Evolutionary conservation across 208 protist species (phyloP).

Genomic region (Leishmania tarentolae): DNA sequence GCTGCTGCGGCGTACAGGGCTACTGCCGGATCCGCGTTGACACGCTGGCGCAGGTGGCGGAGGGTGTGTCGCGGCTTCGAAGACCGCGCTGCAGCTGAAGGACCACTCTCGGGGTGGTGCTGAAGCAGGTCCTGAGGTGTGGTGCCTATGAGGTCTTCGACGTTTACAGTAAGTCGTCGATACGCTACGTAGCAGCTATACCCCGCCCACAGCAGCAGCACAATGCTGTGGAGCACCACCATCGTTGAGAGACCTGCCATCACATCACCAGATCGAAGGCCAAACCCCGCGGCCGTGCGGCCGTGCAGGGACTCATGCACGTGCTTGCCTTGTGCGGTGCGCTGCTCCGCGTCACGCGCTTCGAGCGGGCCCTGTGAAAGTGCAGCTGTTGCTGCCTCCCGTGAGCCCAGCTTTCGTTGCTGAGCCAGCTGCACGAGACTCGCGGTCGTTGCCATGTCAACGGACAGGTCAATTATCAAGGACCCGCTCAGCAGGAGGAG

Average conservation of each 20-base stretch:
- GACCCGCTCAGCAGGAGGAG: conserved; percentile 46
- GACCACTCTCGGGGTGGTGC: neutral
- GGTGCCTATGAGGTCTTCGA: conserved; percentile 20
- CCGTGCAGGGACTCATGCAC: conserved; percentile 13
- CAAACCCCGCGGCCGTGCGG: neutral
- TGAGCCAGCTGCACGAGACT: neutral
- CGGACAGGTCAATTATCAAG: conserved; percentile 34
- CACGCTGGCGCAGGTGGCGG: conserved; percentile 4
- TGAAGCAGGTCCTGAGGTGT: conserved; percentile 15
- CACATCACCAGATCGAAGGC: neutral
- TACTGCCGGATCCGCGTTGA: conserved; percentile 7
- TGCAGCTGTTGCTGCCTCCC: neutral
- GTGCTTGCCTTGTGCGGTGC: conserved; percentile 15
- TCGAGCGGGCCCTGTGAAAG: conserved; percentile 15
- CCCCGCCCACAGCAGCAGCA: conserved; percentile 27
- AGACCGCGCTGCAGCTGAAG: neutral
- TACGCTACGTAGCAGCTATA: conserved; percentile 32
- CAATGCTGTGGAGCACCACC: conserved; percentile 23
- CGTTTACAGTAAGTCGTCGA: conserved; percentile 26
- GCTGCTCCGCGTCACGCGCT: conserved; percentile 13
- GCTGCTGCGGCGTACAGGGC: conserved; percentile 19
- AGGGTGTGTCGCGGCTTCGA: neutral
- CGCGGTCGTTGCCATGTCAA: conserved; percentile 10
- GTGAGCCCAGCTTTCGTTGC: conserved; percentile 1
- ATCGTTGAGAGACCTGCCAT: neutral